Conservation (phyloP, 345 rosid genomes). For the Ceriops zippeliana region DNA sequence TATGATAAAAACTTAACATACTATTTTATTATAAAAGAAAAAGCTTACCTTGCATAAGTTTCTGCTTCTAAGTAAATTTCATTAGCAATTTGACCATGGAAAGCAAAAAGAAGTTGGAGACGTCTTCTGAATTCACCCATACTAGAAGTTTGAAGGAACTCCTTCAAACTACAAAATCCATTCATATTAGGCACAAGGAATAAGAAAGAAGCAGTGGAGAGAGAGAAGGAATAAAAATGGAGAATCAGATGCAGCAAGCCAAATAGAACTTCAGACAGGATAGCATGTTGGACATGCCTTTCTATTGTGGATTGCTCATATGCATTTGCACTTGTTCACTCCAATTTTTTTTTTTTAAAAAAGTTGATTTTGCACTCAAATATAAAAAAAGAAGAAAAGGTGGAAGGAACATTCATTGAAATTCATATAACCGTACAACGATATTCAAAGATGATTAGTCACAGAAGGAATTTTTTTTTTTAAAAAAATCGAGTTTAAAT, state of each 20-base stretch:
- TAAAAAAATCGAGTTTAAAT: too few species aligned
- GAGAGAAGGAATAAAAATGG: neutral
- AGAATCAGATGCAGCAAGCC: neutral
- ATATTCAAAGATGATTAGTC: too few species aligned
- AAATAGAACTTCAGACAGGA: neutral
- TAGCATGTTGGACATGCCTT: constrained; percentile 42
- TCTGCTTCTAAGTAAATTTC: constrained; percentile 45
- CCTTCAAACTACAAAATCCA: constrained; percentile 64
- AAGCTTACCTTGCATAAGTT: constrained; percentile 55
- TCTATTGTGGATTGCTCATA: constrained; percentile 51
- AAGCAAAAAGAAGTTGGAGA: constrained; percentile 77
- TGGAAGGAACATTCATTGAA: too few species aligned
- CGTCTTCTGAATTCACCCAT: constrained; percentile 85
- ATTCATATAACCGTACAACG: too few species aligned
- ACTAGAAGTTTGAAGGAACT: constrained; percentile 77
- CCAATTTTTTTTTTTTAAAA: too few species aligned
- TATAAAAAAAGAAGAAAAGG: too few species aligned
- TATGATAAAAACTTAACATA: too few species aligned
- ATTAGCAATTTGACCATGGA: constrained; percentile 64
- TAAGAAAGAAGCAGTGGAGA: neutral
- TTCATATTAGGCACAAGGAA: constrained; percentile 17
- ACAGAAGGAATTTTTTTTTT: too few species aligned
- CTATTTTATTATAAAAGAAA: neutral
- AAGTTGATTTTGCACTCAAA: too few species aligned
- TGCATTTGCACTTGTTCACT: too few species aligned